phyloP scores from a whole-genome alignment of 2,329 filamentous ascomycete genomes.

The Penicillium sp. region DNA sequence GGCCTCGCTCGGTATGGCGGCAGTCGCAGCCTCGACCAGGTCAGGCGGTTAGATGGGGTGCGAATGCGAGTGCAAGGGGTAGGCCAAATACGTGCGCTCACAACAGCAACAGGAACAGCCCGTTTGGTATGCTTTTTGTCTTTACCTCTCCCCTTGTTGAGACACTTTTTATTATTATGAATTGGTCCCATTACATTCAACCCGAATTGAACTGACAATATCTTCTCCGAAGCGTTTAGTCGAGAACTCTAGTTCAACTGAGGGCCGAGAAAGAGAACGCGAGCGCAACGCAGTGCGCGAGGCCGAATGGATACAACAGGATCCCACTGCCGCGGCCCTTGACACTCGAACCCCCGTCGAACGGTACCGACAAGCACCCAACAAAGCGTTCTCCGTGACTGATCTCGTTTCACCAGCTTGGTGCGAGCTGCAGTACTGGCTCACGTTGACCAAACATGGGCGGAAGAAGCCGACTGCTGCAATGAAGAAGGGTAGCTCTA shows the following conservation, averaged over 20 bases:
- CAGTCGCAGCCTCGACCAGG: conserved; percentile 19
- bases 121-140: conserved; percentile 31
- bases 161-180: background rate
- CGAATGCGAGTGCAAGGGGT: conserved; percentile 19
- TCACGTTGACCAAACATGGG: conserved; percentile 74
- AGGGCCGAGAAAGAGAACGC: conserved; percentile 35
- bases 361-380: conserved; percentile 73
- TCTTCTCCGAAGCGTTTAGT: conserved; percentile 60
- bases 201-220: conserved; percentile 53
- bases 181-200: background rate
- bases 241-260: conserved; percentile 46
- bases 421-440: conserved; percentile 95
- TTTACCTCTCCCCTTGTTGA: conserved; percentile 13
- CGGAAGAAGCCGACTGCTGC: conserved; percentile 71
- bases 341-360: conserved; percentile 65
- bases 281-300: conserved; percentile 29
- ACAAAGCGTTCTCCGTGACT: conserved; percentile 78
- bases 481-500: conserved; percentile 76
- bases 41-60: conserved; percentile 9
- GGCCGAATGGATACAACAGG: conserved; percentile 24
- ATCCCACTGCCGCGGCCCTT: conserved; percentile 15
- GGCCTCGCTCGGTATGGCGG: conserved; percentile 31
- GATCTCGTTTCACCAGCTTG: conserved; percentile 87
- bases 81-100: conserved; percentile 28
- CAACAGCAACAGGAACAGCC: conserved; percentile 24